These are phyloP conservation scores for Rhipidocladum racemiflorum DNA, from an alignment of 176 grass and related monocot genomes.

Conservation along the genomic window DNA sequence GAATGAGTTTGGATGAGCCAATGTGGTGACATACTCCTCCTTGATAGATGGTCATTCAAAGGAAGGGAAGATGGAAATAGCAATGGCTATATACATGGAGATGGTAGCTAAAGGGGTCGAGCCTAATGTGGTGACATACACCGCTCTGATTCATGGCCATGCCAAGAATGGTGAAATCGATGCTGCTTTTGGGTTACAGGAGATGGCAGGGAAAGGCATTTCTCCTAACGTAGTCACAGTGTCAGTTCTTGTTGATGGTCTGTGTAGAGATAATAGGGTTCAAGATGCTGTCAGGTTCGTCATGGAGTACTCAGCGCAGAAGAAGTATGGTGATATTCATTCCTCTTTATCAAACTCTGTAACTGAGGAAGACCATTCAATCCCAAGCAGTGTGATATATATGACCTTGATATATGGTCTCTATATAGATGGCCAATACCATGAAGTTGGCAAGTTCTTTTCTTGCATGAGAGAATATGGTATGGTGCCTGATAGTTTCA, in stretches of 20 bases:
- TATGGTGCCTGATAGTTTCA: slow-evolving; percentile 54
- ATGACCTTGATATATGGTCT: slow-evolving; percentile 60
- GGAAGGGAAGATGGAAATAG: slow-evolving; percentile 44
- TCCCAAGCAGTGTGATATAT: slow-evolving; percentile 42
- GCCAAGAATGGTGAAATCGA: slow-evolving; percentile 36
- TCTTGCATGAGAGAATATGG: slow-evolving; percentile 52
- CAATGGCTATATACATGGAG: slow-evolving; percentile 54
- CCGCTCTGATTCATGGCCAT: slow-evolving; percentile 42
- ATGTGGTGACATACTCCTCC: slow-evolving; percentile 55
- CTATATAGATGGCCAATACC: slow-evolving; percentile 43
- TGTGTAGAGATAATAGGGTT: slow-evolving; percentile 47
- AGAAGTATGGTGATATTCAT: slow-evolving; percentile 1
- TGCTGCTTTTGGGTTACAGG: slow-evolving; percentile 51
- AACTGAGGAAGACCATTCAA: slow-evolving; percentile 13
- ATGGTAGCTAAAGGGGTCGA: slow-evolving; percentile 48
- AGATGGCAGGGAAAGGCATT: slow-evolving; percentile 48
- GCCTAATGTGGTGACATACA: slow-evolving; percentile 55
- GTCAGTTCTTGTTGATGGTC: slow-evolving; percentile 43
- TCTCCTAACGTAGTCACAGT: slow-evolving; percentile 40
- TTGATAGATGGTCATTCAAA: slow-evolving; percentile 52
- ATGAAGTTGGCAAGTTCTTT: slow-evolving; percentile 42
- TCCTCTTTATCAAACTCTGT: neutral
- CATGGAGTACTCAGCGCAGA: slow-evolving; percentile 28
- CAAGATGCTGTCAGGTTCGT: slow-evolving; percentile 45
- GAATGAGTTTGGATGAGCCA: slow-evolving; percentile 51